A percentile compares a stretch with the other conserved stretches of the same genome.
These are phyloP conservation scores for Metarhizium album DNA, from an alignment of 2,329 filamentous ascomycete genomes.

Conservation along the genomic window DNA sequence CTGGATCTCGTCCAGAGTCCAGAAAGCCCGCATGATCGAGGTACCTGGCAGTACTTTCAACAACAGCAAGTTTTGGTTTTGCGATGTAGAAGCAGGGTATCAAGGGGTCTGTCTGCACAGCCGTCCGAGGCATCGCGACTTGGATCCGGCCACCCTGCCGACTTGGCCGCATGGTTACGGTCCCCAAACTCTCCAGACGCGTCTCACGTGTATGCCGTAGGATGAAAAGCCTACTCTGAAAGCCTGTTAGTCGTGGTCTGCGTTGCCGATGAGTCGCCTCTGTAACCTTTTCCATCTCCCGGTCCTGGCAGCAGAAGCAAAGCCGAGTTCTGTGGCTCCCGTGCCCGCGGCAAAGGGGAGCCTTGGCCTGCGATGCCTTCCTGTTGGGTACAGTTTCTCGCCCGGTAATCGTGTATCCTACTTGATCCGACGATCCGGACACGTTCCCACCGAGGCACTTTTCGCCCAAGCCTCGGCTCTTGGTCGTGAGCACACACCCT, in stretches of 20 bases:
- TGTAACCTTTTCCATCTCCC: neutral
- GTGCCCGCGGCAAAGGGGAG: neutral
- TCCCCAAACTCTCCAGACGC: neutral
- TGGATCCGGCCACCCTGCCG: neutral
- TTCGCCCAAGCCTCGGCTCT: neutral
- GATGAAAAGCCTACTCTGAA: neutral
- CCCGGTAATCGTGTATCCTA: neutral
- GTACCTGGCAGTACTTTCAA: neutral
- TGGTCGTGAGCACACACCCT: neutral
- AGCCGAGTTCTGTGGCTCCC: too few species aligned
- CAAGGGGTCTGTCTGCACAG: neutral
- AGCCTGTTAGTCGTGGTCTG: neutral
- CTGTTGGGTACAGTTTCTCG: neutral
- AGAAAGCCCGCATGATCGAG: neutral
- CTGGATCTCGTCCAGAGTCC: neutral
- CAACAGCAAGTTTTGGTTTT: neutral
- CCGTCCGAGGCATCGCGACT: neutral
- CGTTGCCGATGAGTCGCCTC: neutral
- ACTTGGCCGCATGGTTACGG: neutral
- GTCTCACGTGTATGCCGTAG: neutral
- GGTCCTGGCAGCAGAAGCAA: too few species aligned
- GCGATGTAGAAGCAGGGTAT: neutral
- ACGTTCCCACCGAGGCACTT: neutral
- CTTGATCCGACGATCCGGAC: neutral
- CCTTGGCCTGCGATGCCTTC: neutral